Conservation (phyloP, 257 asterid genomes). For the Echites panduratus region DNA sequence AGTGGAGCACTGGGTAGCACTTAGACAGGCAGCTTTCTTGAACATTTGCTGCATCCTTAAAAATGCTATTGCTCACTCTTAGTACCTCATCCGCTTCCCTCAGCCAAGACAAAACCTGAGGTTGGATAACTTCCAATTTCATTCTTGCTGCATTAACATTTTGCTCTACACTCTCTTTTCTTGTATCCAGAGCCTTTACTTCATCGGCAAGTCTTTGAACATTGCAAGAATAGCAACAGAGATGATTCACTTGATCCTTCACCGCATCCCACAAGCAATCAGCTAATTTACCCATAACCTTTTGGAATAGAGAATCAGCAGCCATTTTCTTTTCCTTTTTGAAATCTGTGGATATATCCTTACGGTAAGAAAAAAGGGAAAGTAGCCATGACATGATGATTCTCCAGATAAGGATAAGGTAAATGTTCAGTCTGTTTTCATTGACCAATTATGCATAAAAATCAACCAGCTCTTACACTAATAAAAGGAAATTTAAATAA, state of each 20-base stretch:
- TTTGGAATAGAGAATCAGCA: no score
- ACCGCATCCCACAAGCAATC: not conserved
- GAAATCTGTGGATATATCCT: no score
- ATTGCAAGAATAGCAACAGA: constrained; percentile 1
- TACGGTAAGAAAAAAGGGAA: no score
- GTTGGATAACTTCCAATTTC: not conserved
- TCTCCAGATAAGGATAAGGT: no score
- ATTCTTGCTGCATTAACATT: no score
- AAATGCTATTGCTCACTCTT: not conserved
- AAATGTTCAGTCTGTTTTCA: no score
- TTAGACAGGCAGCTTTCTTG: not conserved
- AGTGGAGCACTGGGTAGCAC: not conserved
- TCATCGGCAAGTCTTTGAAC: not conserved
- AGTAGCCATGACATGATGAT: no score
- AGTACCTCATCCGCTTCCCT: not conserved
- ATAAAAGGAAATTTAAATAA: no score
- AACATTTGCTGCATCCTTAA: not conserved
- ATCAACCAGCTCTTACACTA: no score
- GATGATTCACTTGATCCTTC: not conserved
- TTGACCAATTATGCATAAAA: no score
- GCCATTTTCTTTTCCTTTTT: no score
- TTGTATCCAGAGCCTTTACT: not conserved
- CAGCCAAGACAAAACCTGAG: not conserved
- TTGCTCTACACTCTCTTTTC: not conserved
- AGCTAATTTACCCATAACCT: not conserved